Evolutionary conservation across 768 basidiomycete species (phyloP).

Genomic region (Termitomyces sp.): DNA sequence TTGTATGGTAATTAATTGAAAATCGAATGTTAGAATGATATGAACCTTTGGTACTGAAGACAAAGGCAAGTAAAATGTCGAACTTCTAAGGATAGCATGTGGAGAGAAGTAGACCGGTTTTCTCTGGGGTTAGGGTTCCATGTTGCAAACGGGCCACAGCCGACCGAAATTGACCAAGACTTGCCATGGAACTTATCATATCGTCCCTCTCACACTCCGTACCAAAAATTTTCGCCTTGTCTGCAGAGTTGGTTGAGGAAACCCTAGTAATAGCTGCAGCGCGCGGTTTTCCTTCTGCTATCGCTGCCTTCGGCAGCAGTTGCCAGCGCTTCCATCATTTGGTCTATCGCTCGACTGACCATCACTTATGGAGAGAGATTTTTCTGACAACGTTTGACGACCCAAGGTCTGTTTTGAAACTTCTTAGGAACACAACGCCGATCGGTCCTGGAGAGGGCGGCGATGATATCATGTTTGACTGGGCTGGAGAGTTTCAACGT

Average conservation of each 20-base stretch:
- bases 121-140: background rate
- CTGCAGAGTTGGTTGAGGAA: conserved; percentile 16
- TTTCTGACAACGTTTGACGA: conserved; percentile 48
- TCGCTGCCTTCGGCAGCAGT: conserved; percentile 11
- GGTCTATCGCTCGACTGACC: conserved; percentile 10
- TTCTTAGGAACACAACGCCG: conserved; percentile 2
- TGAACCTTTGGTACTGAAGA: background rate
- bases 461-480: conserved; percentile 10
- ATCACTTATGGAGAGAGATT: conserved; percentile 39
- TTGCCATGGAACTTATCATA: conserved; percentile 4
- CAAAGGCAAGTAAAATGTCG: background rate
- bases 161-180: background rate
- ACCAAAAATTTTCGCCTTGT: conserved; percentile 11
- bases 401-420: conserved; percentile 26
- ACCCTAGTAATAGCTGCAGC: conserved; percentile 11
- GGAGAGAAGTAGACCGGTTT: background rate
- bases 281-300: conserved; percentile 9
- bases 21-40: background rate
- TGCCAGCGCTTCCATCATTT: conserved; percentile 13
- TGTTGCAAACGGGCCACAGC: background rate
- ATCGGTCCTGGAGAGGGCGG: background rate
- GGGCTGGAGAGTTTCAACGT: conserved; percentile 15
- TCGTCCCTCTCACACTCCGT: background rate
- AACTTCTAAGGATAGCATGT: background rate
- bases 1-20: background rate